A percentile compares a stretch with the other conserved stretches of the same genome.
phyloP scores from a whole-genome alignment of 2,329 filamentous ascomycete genomes.

The Penicillium nordicum region DNA sequence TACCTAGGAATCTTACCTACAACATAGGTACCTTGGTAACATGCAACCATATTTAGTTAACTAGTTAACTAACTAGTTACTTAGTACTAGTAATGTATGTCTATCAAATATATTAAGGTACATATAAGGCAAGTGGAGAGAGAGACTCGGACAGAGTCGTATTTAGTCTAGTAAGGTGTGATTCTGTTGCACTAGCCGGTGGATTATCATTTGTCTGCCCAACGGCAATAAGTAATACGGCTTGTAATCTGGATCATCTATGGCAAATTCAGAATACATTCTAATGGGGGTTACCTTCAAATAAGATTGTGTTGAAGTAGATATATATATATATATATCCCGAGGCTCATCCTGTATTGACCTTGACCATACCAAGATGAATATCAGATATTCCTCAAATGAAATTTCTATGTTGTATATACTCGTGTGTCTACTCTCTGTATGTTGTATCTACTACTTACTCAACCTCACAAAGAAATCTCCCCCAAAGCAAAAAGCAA shows the following conservation, averaged over 20 bases:
- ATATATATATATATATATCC: background rate
- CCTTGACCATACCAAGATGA: background rate
- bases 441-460: background rate
- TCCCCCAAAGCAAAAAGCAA: too few species aligned
- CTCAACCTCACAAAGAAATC: background rate
- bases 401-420: too few species aligned
- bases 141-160: constrained; percentile 1
- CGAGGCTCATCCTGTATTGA: background rate
- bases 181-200: background rate
- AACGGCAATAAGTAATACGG: background rate
- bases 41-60: too few species aligned
- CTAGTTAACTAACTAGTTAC: too few species aligned
- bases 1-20: too few species aligned
- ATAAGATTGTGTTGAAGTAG: background rate
- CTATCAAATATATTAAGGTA: background rate
- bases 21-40: too few species aligned
- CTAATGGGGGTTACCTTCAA: background rate
- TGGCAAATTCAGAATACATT: background rate
- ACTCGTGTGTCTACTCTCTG: too few species aligned
- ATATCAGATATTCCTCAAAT: too few species aligned
- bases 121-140: background rate
- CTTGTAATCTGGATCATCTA: background rate
- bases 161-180: constrained; percentile 4
- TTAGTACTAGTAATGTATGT: too few species aligned
- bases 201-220: constrained; percentile 9